phyloP scores from a whole-genome alignment of 441 rosid genomes.

The Arabidopsis hybrid region DNA sequence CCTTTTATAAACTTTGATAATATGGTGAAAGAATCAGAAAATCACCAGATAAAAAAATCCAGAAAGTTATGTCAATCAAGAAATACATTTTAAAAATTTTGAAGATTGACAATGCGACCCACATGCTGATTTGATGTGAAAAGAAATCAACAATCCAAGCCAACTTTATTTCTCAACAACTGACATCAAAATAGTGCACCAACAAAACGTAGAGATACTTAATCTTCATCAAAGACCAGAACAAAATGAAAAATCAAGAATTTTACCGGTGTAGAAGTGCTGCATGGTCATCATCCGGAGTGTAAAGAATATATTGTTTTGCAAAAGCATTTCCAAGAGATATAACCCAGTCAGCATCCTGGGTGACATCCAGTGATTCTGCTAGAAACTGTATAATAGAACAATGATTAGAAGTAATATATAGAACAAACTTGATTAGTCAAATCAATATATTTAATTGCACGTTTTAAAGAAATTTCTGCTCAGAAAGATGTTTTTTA shows the following conservation, averaged over 20 bases:
- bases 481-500: not conserved
- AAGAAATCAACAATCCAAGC: slow-evolving; percentile 30
- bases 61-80: slow-evolving; percentile 21
- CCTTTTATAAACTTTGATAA: not conserved
- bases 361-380: slow-evolving; percentile 97
- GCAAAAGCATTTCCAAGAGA: slow-evolving; percentile 94
- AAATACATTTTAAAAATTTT: not conserved
- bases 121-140: not conserved
- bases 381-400: slow-evolving; percentile 76
- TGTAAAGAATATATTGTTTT: slow-evolving; percentile 81
- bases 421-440: slow-evolving; percentile 23
- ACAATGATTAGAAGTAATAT: slow-evolving; percentile 17
- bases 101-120: not conserved
- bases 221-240: slow-evolving; percentile 27
- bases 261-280: slow-evolving; percentile 95
- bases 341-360: slow-evolving; percentile 84
- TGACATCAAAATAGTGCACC: slow-evolving; percentile 21
- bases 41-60: not conserved
- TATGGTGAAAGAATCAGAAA: slow-evolving; percentile 15
- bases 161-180: slow-evolving; percentile 1
- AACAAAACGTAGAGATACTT: slow-evolving; percentile 18
- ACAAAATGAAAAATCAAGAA: slow-evolving; percentile 28
- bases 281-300: slow-evolving; percentile 87
- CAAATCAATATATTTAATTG: slow-evolving; percentile 10
- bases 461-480: slow-evolving; percentile 22